Base-by-base conservation (phyloP, 1,284 basidiomycete species). In the Athelia psychrophila region DNA sequence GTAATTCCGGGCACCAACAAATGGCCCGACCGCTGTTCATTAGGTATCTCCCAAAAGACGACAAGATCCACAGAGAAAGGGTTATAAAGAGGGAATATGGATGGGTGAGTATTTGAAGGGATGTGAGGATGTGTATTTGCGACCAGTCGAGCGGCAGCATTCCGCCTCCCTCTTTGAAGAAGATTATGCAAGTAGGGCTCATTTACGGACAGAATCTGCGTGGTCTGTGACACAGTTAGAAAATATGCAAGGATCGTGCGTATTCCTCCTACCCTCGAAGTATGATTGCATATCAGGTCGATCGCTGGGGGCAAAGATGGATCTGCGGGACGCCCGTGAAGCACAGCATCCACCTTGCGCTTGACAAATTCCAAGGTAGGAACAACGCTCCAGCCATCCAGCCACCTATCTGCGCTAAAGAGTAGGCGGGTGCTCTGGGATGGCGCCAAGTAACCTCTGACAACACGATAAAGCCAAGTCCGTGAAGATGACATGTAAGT, bases 21-120 rank as follows among this genome's bases (percentile, higher is more conserved):
- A 63, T 85, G 78, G 0, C 93, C 93, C 9, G 69, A 72, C 12
- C 85, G 81, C 22, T 73, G 61, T 53, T 79, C 74, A 16, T 74
- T 69, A 2, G 83, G 77, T 24, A 88, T 76, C 51, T 80, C 76
- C 90, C 91, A 95, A 61, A 82, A 84, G 33, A 95, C 57, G 45
- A 90, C 58, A 44, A 95, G 58, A 63, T 95, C 88, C 33, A 94
- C 68, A 12, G 86, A 75, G 23, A 77, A 67, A 0, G 92, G 88
- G 57, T 88, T 81, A 66, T 91, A 84, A 3, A 95, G 74, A 2
- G 94, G 91, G 64, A 96, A 94, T 44, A 94, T 79, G 32, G 66
- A 65, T 0, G 76, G 72, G 55, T 85, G 74, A 1, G 77, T 73
- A 1, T 67, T 51, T 3, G 68, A 40, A 1, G 88, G 77, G 20